Evolutionary conservation across 306 rosid genomes (phyloP).

Genomic region (Quercus alba): DNA sequence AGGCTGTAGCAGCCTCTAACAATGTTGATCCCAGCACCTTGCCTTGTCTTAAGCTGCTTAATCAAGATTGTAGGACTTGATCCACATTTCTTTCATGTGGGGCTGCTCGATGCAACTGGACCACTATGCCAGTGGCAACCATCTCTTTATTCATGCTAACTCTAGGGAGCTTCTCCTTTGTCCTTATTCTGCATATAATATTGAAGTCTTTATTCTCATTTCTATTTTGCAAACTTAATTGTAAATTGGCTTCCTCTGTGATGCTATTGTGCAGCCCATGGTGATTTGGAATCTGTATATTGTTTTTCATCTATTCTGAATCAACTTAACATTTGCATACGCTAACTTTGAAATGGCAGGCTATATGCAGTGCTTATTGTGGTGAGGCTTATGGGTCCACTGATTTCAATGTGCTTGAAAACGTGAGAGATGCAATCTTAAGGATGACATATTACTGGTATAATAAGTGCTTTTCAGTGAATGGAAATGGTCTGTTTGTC

Average conservation of each 20-base stretch:
- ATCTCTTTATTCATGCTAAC: neutral
- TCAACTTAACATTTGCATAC: constrained; percentile 13
- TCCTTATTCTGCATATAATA: neutral
- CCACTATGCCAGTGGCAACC: neutral
- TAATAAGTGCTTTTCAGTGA: constrained; percentile 8
- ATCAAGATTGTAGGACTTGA: neutral
- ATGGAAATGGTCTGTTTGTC: constrained; percentile 14
- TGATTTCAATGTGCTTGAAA: constrained; percentile 68
- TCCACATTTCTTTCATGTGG: neutral
- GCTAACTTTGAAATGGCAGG: constrained; percentile 42
- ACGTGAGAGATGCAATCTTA: constrained; percentile 86
- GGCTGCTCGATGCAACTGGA: neutral
- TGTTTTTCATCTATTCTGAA: neutral
- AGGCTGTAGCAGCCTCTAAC: neutral
- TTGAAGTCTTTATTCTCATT: neutral
- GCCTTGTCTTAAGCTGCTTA: neutral
- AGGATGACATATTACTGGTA: constrained; percentile 99
- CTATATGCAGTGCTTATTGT: constrained; percentile 77
- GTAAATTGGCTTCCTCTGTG: neutral
- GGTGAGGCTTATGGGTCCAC: constrained; percentile 87
- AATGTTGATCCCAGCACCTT: neutral
- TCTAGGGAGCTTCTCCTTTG: neutral
- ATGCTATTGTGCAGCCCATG: neutral
- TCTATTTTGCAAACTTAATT: neutral
- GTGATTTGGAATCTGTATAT: neutral